Evolutionary conservation across 2,329 filamentous ascomycete species (phyloP), one percentile per base, ranked within the genome.

Genomic region (Fusarium tricinctum): DNA sequence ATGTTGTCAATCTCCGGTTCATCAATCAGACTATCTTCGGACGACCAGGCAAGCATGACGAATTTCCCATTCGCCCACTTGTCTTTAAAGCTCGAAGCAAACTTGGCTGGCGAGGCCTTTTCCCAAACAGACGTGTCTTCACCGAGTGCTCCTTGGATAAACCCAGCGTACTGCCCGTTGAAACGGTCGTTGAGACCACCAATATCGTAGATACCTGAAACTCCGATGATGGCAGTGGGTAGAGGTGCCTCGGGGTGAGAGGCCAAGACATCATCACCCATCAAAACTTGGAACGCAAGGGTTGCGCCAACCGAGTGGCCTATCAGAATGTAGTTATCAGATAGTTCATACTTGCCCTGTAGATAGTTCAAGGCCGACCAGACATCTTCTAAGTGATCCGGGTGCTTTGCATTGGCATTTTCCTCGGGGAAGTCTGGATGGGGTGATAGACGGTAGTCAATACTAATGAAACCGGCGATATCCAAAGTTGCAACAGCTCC

Each of bases 131-230:
- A 72, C 59, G 76, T 75, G 43, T 86, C 82, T 3, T 74, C 58
- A 0, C 91, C 89, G 77, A 93, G 92, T 2, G 90, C 89, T 8
- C 80, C 83, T 5, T 77, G 72, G 20, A 91, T 80, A 63, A 93
- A 89, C 5, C 82, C 81, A 8, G 78, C 74, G 74, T 93, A 93
- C 28, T 72, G 75, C 8, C 79, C 80, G 19, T 73, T 75, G 35
- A 84, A 80, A 9, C 83, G 80, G 46, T 80, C 76, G 26, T 83
- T 79, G 20, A 92, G 77, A 0, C 82, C 83, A 9, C 81, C 81
- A 12, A 93, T 77, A 72, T 91, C 86, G 76, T 92, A 92, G 22
- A 93, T 87, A 1, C 91, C 91, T 56, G 86, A 86, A 20, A 91
- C 78, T 33, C 88, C 85, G 6, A 92, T 74, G n/a, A 92, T 78